These are phyloP conservation scores for Russula emetica DNA, from an alignment of 768 basidiomycete species.

Conservation along the genomic window DNA sequence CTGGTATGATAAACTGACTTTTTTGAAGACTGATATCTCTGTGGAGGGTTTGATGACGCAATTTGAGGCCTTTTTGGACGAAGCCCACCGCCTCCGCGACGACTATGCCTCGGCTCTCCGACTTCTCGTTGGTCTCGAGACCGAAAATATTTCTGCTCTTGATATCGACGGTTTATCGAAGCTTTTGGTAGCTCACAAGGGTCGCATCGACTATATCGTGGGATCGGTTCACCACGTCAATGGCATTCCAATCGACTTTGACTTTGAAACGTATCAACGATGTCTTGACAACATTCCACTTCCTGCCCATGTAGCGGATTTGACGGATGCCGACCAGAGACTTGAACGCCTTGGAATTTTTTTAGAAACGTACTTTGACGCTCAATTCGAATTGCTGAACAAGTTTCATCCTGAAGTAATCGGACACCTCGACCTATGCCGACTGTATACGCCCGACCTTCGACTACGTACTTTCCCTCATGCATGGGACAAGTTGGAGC, in stretches of 20 bases:
- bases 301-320: slow-evolving; percentile 30
- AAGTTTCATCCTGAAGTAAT: slow-evolving; percentile 81
- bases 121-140: slow-evolving; percentile 87
- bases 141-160: slow-evolving; percentile 71
- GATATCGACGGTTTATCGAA: slow-evolving; percentile 58
- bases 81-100: slow-evolving; percentile 72
- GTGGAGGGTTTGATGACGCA: slow-evolving; percentile 51
- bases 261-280: slow-evolving; percentile 60
- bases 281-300: slow-evolving; percentile 47
- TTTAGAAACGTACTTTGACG: slow-evolving; percentile 75
- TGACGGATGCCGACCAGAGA: slow-evolving; percentile 29
- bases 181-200: slow-evolving; percentile 47
- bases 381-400: slow-evolving; percentile 67
- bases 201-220: slow-evolving; percentile 78
- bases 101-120: slow-evolving; percentile 60
- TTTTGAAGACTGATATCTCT: slow-evolving; percentile 51
- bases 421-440: slow-evolving; percentile 91
- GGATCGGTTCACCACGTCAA: slow-evolving; percentile 93
- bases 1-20: neutral
- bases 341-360: slow-evolving; percentile 43
- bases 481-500: slow-evolving; percentile 60
- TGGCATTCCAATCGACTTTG: slow-evolving; percentile 88
- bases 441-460: slow-evolving; percentile 70
- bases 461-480: slow-evolving; percentile 50
- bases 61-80: slow-evolving; percentile 68